Base-by-base conservation (phyloP, 352 stramenopile genomes). In the Pseudoperonospora humuli region DNA sequence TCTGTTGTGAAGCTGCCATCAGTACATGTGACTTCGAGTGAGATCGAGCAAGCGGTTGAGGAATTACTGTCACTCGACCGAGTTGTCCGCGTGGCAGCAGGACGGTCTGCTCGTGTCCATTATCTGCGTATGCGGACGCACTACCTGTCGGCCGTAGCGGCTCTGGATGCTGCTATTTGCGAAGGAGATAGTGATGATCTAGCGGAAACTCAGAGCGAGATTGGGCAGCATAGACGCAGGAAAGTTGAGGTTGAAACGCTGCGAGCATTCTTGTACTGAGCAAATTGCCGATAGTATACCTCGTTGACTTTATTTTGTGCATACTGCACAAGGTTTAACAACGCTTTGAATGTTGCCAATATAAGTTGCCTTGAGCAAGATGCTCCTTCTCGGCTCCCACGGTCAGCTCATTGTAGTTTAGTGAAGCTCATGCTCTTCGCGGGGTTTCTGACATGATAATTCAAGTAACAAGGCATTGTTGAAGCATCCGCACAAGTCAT, bases 121-220 rank as follows among this genome's bases (percentile, higher is more conserved):
- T 87, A 83, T 28, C 55, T 87, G 17, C 50, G 63, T 9, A 68
- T 87, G 55, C 65, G 68, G 7, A 82, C 75, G 3, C 72, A 87
- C 40, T 84, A 72, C 28, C 41, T 85, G 44, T 85, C 75, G 21
- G 75, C 75, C 7, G 36, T 82, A 15, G 72, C 72, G 11, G 75
- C 75, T 2, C 45, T 87, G n/a, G 70, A 87, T 61, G 61, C 57
- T 6, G 70, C 65, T 10, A 52, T 85, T 14, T 87, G 75, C 35
- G 66, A 87, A 58, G 67, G 50, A 47, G 68, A 81, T 38, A 66
- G 50, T n/a, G 70, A 76, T 37, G 69, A 79, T 27, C 42, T 60
- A 17, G 42, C 53, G 9, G 71, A 72, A 39, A 64, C 59, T 19
- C 61, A 67, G 40, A 73, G 70, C 38, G 71, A 82, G 36, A 77